phyloP scores from a whole-genome alignment of 768 basidiomycete species.

The Strobilomyces confusus region DNA sequence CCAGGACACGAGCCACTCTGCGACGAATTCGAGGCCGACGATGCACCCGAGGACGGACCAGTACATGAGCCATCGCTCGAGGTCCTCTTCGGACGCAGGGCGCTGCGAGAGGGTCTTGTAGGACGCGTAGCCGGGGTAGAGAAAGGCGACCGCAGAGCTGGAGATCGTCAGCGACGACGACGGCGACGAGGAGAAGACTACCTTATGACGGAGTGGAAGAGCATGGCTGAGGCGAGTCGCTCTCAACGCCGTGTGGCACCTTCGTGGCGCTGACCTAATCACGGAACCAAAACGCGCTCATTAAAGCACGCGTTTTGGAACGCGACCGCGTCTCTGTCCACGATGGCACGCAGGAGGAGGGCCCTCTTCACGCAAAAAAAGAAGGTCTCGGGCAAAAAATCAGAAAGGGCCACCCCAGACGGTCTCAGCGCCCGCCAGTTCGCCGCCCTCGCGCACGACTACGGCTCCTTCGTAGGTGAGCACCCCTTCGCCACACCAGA shows the following conservation, averaged over 20 bases:
- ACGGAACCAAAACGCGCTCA: conserved; percentile 18
- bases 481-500: neutral
- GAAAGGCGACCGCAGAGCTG: conserved; percentile 73
- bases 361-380: conserved; percentile 19
- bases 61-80: conserved; percentile 96
- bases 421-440: conserved; percentile 16
- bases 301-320: conserved; percentile 27
- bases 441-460: conserved; percentile 1
- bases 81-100: conserved; percentile 78
- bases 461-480: conserved; percentile 19
- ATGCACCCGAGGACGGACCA: conserved; percentile 89
- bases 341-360: conserved; percentile 26
- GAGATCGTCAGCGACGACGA: neutral
- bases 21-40: conserved; percentile 75
- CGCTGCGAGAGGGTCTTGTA: conserved; percentile 89
- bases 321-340: conserved; percentile 16
- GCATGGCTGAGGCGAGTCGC: too few relatives aligned
- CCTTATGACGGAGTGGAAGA: conserved; percentile 43
- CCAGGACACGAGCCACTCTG: conserved; percentile 88
- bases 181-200: conserved; percentile 24
- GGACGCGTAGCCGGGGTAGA: conserved; percentile 94
- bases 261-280: too few relatives aligned
- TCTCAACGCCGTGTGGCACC: too few relatives aligned
- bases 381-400: neutral
- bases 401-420: neutral